phyloP scores from a whole-genome alignment of 805 yeast species.

The Sugiyamaella smithiae region DNA sequence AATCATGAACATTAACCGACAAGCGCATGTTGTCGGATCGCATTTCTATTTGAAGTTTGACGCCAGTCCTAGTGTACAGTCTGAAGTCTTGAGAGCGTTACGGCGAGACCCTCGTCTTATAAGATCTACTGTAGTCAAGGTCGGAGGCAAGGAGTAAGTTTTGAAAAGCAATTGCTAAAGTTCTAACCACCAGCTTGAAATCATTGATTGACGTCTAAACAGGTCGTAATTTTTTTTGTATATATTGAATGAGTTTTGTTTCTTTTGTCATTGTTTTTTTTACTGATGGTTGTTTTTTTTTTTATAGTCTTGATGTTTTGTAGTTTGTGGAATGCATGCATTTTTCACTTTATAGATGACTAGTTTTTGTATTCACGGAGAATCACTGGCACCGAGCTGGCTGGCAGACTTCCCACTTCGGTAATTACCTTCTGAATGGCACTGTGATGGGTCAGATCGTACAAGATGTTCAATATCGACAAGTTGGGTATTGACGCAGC shows the following conservation, averaged over 20 bases:
- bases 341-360: too few relatives aligned
- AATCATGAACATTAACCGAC: conserved; percentile 79
- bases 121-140: conserved; percentile 66
- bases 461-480: conserved; percentile 79
- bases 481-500: conserved; percentile 38
- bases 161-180: too few relatives aligned
- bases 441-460: conserved; percentile 91
- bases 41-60: conserved; percentile 87
- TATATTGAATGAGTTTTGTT: background rate
- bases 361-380: conserved; percentile 77
- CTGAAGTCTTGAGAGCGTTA: conserved; percentile 75
- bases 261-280: too few relatives aligned
- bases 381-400: conserved; percentile 97
- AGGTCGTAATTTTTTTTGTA: too few relatives aligned
- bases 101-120: conserved; percentile 89
- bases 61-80: conserved; percentile 79
- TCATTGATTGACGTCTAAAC: background rate
- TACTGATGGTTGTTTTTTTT: too few relatives aligned
- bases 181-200: conserved; percentile 6
- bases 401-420: conserved; percentile 94
- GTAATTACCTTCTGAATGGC: conserved; percentile 93
- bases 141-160: conserved; percentile 28
- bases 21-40: conserved; percentile 85
- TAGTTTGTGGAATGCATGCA: too few relatives aligned
- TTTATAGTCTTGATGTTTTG: too few relatives aligned